Percentiles rank a stretch among this genome's conserved stretches.
Conservation (phyloP, 768 basidiomycete species). For the Agrocybe pediades region DNA sequence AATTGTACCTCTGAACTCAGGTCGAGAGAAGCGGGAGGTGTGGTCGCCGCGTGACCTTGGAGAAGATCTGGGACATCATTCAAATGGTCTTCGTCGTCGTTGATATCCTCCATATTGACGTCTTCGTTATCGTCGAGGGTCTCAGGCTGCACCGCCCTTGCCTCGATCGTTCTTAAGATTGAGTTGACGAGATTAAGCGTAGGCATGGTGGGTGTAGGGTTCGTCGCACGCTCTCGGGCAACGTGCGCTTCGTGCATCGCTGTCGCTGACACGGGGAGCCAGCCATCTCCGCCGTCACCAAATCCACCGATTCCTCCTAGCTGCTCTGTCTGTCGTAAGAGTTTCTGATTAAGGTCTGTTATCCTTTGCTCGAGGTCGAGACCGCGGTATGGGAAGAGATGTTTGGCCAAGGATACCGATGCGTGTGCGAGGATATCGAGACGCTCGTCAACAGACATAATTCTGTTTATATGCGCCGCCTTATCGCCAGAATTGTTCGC, state of each 20-base stretch:
- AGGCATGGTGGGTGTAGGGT: no score
- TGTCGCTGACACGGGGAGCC: neutral
- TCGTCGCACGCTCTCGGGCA: neutral
- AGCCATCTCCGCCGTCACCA: neutral
- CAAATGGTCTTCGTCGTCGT: neutral
- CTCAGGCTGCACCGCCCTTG: no score
- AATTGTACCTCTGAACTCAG: no score
- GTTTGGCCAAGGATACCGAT: conserved; percentile 17
- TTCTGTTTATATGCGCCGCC: no score
- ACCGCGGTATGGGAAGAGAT: conserved; percentile 13
- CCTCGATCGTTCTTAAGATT: no score
- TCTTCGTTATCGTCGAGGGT: no score
- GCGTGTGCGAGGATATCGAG: conserved; percentile 18
- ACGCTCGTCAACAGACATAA: conserved; percentile 15
- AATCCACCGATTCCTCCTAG: conserved; percentile 11
- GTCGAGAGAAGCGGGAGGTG: no score
- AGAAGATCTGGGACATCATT: neutral
- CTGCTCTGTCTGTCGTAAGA: conserved; percentile 15
- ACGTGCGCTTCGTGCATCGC: neutral
- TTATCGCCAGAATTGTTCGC: no score
- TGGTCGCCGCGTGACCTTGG: no score
- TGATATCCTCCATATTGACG: neutral
- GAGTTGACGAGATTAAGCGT: no score
- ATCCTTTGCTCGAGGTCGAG: conserved; percentile 13
- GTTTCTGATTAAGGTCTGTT: conserved; percentile 6